Conservation (phyloP, 345 rosid genomes). For the Hypericum perforatum region DNA sequence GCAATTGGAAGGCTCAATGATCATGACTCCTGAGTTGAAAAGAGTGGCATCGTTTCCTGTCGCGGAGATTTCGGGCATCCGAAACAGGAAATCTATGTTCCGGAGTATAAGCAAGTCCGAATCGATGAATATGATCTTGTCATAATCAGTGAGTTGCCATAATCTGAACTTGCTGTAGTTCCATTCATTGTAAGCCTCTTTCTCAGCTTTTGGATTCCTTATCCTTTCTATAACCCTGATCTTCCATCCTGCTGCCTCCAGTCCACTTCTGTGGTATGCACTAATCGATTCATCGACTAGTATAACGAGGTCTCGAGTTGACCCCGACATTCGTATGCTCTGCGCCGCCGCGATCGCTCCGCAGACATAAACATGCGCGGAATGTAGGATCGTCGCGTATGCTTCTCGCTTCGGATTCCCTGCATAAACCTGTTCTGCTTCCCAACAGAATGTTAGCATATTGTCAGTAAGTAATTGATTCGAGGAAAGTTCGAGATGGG, state of each 20-base stretch:
- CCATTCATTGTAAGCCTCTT: constrained; percentile 10
- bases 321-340: constrained; percentile 3
- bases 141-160: constrained; percentile 9
- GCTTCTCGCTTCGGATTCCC: constrained; percentile 29
- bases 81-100: constrained; percentile 6
- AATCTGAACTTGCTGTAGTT: constrained; percentile 11
- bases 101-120: constrained; percentile 7
- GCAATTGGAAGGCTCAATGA: constrained; percentile 29
- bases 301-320: constrained; percentile 6
- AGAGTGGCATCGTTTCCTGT: constrained; percentile 20
- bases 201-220: constrained; percentile 8
- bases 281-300: constrained; percentile 6
- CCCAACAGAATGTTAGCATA: neutral
- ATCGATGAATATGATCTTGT: constrained; percentile 9
- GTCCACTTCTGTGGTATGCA: constrained; percentile 7
- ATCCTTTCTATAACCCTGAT: constrained; percentile 5
- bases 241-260: constrained; percentile 9
- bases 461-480: neutral
- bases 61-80: constrained; percentile 8
- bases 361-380: constrained; percentile 6
- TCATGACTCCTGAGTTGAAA: constrained; percentile 29
- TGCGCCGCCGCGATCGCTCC: constrained; percentile 8
- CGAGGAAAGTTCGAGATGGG: neutral
- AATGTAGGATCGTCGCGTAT: constrained; percentile 7
- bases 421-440: constrained; percentile 39